Base-by-base conservation (phyloP, 352 stramenopile genomes). In the Pythium sp. region DNA sequence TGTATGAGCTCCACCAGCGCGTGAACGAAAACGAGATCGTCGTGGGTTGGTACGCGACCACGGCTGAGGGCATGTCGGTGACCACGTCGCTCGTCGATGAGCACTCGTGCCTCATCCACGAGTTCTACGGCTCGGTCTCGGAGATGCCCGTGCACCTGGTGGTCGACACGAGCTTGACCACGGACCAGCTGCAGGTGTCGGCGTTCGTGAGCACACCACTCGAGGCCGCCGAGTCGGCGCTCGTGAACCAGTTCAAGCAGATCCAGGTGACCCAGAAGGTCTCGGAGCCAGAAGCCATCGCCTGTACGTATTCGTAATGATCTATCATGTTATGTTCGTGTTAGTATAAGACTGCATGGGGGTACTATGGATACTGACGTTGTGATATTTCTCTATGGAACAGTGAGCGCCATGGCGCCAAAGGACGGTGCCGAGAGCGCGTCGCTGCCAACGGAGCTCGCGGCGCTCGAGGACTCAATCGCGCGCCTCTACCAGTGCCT, bases 71-170 rank as follows among this genome's bases (percentile, higher is more conserved):
- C 41, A 72, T 73, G 55, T 60, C 68, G 46, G 67, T 58, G 20
- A 79, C 69, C 62, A 76, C 84, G 57, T 77, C 78, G 72, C 83
- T 98, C 64, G 65, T 94, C 57, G 92, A 98, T 68, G 95, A 99
- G 71, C 96, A 97, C 66, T 97, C 94, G 61, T 97, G 89, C 58
- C 84, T 99, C 59, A 99, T 99, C 87, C 97, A 99, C 79, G 95
- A 99, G 71, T 99, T 99, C 79, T 99, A 99, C 84, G 91, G 92
- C 64, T 89, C 86, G 51, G 93, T 99, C 73, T 98, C 94, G 62
- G 85, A 94, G 65, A 80, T 91, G 72, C 90, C 92, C 30, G 88
- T 98, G 68, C 97, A 99, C 84, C 72, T 99, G 30, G 94, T 99
- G 15, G 86, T 99, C 5, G 96, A 99, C 79, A 98, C 96, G 54